Base-by-base conservation (phyloP, 1,284 basidiomycete species). In the Apiotrichum domesticum region DNA sequence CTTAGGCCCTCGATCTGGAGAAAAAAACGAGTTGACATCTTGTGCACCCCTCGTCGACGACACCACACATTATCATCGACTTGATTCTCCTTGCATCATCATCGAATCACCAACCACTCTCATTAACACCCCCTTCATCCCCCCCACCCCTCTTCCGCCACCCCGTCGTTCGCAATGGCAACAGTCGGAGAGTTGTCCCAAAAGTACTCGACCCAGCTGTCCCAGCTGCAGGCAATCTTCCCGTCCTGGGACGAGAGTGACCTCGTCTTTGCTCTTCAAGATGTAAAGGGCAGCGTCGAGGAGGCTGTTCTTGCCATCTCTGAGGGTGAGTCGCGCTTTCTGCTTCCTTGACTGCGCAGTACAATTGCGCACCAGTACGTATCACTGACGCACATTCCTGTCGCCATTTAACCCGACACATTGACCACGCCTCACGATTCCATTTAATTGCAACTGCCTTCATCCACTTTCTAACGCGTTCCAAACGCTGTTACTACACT, bases 161-260 rank as follows among this genome's bases (percentile, higher is more conserved):
- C 34, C 42, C 9, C 51, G 13, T 32, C 53, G 40, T 41, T 40
- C 57, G 63, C 56, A 55, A 74, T 74, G 72, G 66, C 72, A 52
- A 65, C 69, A 57, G 64, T 66, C 47, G 62, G 68, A 56, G 70
- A 75, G 51, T 64, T 75, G 52, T 63, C 66, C 35, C 62, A 58
- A 34, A 75, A 72, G 62, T 75, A 72, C 65, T 58, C 67, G 35
- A 62, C 67, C 6, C 72, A 77, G 63, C 66, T 77, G 8, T 51
- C 58, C 6, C 69, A 72, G 62, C 67, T 77, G 43, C 56, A 69
- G 55, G 65, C 71, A 43, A 73, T 77, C 61, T 77, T 76, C 65
- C 75, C 75, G 11, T 62, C 68, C n/a, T 77, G 75, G 75, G 72
- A 77, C 54, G 66, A 75, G 58, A 63, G 68, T 49, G 74, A 74